Percentiles rank a stretch among this genome's conserved stretches.
Evolutionary conservation across 106 monocot species (phyloP).

Genomic region (Hemerocallis citrina): DNA sequence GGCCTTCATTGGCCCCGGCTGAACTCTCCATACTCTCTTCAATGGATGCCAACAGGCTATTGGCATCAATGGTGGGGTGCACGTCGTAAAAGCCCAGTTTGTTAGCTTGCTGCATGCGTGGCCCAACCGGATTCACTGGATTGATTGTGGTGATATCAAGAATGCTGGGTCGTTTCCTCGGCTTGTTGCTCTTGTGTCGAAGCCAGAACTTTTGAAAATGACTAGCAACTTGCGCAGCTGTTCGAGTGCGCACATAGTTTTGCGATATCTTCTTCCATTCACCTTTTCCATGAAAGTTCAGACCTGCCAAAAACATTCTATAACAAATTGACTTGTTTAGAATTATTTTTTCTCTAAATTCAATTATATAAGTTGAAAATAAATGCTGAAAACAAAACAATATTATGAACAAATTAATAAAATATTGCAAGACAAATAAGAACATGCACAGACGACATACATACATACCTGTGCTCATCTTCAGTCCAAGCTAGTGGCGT

Average conservation of each 20-base stretch:
- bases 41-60: too few relatives aligned
- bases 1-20: too few relatives aligned
- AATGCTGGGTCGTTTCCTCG: neutral
- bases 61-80: too few relatives aligned
- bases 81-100: too few relatives aligned
- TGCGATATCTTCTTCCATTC: neutral
- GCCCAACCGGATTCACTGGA: too few relatives aligned
- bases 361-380: neutral
- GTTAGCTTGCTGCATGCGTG: too few relatives aligned
- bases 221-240: neutral
- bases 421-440: neutral
- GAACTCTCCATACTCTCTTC: too few relatives aligned
- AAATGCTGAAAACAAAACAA: neutral
- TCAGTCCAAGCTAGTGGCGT: too few relatives aligned
- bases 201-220: neutral
- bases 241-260: neutral
- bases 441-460: neutral
- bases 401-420: neutral
- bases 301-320: neutral
- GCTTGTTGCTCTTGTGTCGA: neutral
- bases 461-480: constrained; percentile 5
- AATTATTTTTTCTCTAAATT: too few relatives aligned
- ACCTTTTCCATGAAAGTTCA: neutral
- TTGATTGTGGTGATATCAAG: neutral
- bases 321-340: too few relatives aligned